Evolutionary conservation across 1,139 yeast genomes (phyloP).

Genomic region (Casaregolazyma lundiana): DNA sequence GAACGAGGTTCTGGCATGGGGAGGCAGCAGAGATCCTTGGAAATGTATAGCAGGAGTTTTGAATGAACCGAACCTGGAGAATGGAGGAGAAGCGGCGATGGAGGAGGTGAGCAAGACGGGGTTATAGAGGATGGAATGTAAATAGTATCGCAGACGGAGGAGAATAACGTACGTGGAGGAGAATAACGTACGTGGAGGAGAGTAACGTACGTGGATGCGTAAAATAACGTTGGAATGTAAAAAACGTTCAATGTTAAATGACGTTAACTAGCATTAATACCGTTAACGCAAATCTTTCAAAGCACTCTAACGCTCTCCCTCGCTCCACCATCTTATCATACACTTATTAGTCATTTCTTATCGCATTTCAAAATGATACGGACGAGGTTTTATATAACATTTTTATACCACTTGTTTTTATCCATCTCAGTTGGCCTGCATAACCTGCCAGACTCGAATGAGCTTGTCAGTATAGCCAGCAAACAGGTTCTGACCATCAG

Average conservation of each 20-base stretch:
- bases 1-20: conserved; percentile 76
- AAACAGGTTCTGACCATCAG: conserved; percentile 99
- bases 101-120: conserved; percentile 46
- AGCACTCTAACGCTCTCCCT: too few species aligned
- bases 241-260: too few species aligned
- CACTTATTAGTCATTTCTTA: too few species aligned
- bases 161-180: too few species aligned
- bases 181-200: too few species aligned
- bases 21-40: conserved; percentile 94
- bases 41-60: conserved; percentile 73
- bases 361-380: background rate
- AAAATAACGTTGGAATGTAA: too few species aligned
- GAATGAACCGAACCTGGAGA: conserved; percentile 52
- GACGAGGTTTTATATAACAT: background rate
- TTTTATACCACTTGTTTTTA: background rate
- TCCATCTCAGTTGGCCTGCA: conserved; percentile 68
- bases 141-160: too few species aligned
- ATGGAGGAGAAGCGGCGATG: conserved; percentile 76
- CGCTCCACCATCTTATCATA: background rate
- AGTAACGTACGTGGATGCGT: too few species aligned
- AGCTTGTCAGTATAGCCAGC: conserved; percentile 99
- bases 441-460: conserved; percentile 99
- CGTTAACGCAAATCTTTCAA: too few species aligned
- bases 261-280: too few species aligned
- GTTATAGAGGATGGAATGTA: too few species aligned